phyloP scores from a whole-genome alignment of 192 early-diverging fungal species.

The Podila verticillata region DNA sequence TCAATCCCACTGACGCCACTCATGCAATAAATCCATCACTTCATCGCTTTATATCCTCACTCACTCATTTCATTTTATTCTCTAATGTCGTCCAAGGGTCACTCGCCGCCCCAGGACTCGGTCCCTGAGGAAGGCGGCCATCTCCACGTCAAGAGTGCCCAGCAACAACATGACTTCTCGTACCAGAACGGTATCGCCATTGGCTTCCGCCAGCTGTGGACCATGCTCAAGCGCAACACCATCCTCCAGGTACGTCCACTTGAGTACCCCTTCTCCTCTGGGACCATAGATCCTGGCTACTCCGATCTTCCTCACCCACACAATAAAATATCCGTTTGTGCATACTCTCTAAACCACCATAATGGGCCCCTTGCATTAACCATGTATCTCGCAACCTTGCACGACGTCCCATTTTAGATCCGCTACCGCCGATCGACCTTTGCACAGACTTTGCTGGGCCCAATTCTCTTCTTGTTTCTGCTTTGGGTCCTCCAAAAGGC shows the following conservation, averaged over 20 bases:
- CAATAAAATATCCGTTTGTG: background rate
- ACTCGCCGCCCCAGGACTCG: background rate
- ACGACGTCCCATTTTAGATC: constrained; percentile 21
- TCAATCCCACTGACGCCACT: too few relatives aligned
- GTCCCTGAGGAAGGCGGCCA: background rate
- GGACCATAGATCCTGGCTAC: background rate
- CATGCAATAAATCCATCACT: too few relatives aligned
- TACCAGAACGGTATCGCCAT: constrained; percentile 32
- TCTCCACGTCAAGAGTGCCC: background rate
- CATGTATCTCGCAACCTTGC: background rate
- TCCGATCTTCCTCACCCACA: background rate
- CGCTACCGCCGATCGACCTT: constrained; percentile 66
- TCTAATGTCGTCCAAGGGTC: background rate
- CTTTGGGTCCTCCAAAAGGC: constrained; percentile 68
- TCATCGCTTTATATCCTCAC: background rate
- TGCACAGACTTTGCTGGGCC: constrained; percentile 66
- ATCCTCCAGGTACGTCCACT: constrained; percentile 65
- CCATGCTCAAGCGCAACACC: constrained; percentile 75
- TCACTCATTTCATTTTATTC: background rate
- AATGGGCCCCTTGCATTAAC: background rate
- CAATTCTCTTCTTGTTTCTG: constrained; percentile 73
- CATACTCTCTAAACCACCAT: background rate
- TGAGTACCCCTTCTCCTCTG: too few relatives aligned
- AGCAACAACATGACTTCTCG: constrained; percentile 12
- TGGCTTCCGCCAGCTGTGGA: constrained; percentile 64